Conservation (phyloP, 257 asterid species). For the Plantago ovata region DNA sequence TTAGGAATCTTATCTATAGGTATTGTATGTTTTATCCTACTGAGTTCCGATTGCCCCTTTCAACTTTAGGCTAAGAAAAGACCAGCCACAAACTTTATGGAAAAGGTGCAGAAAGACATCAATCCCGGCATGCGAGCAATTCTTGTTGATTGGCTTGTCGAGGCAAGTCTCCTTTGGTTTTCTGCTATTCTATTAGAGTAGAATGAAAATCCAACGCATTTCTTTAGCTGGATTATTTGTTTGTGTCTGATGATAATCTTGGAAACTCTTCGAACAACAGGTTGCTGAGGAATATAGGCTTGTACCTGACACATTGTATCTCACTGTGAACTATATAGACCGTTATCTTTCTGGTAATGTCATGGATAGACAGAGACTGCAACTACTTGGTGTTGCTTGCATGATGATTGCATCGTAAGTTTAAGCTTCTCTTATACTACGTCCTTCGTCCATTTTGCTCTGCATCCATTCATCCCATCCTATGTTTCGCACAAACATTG, state of each 20-base stretch:
- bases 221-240: neutral
- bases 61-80: constrained; percentile 59
- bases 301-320: constrained; percentile 82
- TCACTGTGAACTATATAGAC: constrained; percentile 84
- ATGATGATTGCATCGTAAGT: constrained; percentile 99
- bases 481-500: too few relatives aligned
- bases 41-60: constrained; percentile 7
- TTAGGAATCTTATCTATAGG: neutral
- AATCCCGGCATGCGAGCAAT: constrained; percentile 54
- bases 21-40: neutral
- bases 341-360: constrained; percentile 91
- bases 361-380: constrained; percentile 82
- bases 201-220: neutral
- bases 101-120: constrained; percentile 46
- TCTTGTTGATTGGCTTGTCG: constrained; percentile 80
- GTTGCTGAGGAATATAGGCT: constrained; percentile 92
- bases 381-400: constrained; percentile 89
- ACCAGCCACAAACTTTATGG: constrained; percentile 56
- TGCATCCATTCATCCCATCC: too few relatives aligned
- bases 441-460: neutral
- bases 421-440: constrained; percentile 3
- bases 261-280: constrained; percentile 28
- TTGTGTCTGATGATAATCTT: neutral
- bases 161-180: constrained; percentile 34
- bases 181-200: neutral